Percentiles rank a stretch among this genome's conserved stretches.
Evolutionary conservation across 2,329 filamentous ascomycete genomes (phyloP).

Genomic region (Neoscytalidium dimidiatum): DNA sequence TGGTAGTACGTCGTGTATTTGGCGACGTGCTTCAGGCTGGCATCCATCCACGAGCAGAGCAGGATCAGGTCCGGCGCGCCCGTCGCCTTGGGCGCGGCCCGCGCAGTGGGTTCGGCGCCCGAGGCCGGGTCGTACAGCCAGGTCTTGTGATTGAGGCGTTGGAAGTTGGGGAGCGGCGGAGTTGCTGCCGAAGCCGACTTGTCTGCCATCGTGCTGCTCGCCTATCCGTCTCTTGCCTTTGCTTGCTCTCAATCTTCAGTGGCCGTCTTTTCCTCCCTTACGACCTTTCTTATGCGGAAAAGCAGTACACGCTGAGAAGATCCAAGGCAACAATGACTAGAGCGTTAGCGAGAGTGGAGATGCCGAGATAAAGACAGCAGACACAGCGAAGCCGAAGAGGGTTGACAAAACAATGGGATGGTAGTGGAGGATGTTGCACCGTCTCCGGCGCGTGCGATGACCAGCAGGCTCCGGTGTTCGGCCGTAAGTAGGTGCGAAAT

Average conservation of each 20-base stretch:
- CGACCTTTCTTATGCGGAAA: neutral
- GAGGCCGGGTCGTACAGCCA: constrained; percentile 32
- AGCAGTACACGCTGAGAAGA: neutral
- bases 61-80: constrained; percentile 30
- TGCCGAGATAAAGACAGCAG: no score
- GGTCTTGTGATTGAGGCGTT: constrained; percentile 36
- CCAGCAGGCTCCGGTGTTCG: constrained; percentile 6
- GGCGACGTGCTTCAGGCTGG: constrained; percentile 37
- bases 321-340: neutral
- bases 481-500: constrained; percentile 10
- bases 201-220: neutral
- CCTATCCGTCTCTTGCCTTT: neutral
- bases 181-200: neutral
- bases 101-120: constrained; percentile 12
- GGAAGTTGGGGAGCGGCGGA: constrained; percentile 29
- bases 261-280: neutral
- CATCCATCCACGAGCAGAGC: constrained; percentile 38
- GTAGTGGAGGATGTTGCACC: neutral
- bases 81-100: neutral
- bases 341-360: neutral
- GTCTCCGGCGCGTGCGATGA: neutral
- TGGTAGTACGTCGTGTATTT: constrained; percentile 38
- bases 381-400: neutral
- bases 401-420: neutral
- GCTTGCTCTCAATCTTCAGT: neutral